These are phyloP conservation scores for Guyanaporus albipodus DNA, from an alignment of 768 basidiomycete genomes.

Conservation along the genomic window DNA sequence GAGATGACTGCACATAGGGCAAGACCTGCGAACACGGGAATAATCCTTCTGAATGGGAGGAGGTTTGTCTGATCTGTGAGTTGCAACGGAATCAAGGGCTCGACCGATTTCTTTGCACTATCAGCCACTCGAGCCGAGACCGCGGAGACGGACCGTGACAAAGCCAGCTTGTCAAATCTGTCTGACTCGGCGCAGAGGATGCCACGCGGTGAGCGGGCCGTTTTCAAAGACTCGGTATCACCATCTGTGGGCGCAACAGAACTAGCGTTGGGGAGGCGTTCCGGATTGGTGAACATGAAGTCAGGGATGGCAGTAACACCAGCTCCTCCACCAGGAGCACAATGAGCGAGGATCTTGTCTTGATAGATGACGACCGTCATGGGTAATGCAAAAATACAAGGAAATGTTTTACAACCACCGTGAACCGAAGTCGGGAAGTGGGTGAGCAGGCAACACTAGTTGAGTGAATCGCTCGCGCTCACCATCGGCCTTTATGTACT, in stretches of 20 bases:
- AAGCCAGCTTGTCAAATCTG: neutral
- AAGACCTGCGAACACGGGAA: slow-evolving; percentile 59
- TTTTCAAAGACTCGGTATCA: slow-evolving; percentile 1
- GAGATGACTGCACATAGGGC: slow-evolving; percentile 59
- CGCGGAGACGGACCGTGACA: slow-evolving; percentile 5
- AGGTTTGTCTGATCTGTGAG: slow-evolving; percentile 77
- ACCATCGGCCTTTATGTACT: slow-evolving; percentile 12
- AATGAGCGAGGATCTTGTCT: neutral
- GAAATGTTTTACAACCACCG: neutral
- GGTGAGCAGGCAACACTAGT: neutral
- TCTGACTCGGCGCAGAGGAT: neutral
- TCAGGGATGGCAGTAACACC: neutral
- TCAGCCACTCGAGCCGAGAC: slow-evolving; percentile 1
- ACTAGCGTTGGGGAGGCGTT: neutral
- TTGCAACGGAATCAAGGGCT: slow-evolving; percentile 5
- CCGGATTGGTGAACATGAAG: neutral
- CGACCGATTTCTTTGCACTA: neutral
- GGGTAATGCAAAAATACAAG: slow-evolving; percentile 1
- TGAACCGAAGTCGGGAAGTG: neutral
- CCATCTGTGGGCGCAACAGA: neutral
- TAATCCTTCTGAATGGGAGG: slow-evolving; percentile 58
- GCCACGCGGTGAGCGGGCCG: neutral
- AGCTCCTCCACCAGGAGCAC: neutral
- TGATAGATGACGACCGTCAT: slow-evolving; percentile 1
- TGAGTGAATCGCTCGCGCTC: neutral